Conservation (phyloP, 2,329 filamentous ascomycete species). For the Penicillium sumatraense region DNA sequence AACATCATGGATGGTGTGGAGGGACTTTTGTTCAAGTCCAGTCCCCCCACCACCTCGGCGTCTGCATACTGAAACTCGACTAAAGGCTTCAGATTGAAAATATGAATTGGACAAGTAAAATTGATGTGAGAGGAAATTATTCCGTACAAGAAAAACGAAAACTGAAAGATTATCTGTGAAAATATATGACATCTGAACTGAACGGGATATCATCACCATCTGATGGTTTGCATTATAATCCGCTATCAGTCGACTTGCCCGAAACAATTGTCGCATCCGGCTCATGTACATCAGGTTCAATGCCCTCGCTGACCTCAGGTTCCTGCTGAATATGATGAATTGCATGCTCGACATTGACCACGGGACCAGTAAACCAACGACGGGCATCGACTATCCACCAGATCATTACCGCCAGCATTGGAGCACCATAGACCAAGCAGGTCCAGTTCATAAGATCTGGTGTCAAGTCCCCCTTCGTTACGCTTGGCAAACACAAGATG, state of each 20-base stretch:
- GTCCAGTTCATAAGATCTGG: constrained; percentile 70
- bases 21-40: not conserved
- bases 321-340: constrained; percentile 33
- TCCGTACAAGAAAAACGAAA: not conserved
- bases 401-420: constrained; percentile 62
- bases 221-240: not conserved
- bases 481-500: constrained; percentile 67
- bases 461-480: constrained; percentile 59
- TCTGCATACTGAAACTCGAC: too few species aligned
- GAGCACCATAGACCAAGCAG: constrained; percentile 66
- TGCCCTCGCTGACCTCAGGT: constrained; percentile 28
- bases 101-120: not conserved
- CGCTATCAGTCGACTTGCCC: constrained; percentile 15
- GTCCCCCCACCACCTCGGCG: too few species aligned
- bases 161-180: not conserved
- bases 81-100: too few species aligned
- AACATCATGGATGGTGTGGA: not conserved
- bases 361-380: constrained; percentile 73
- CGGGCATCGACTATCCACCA: constrained; percentile 69
- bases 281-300: constrained; percentile 16
- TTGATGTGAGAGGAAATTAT: not conserved
- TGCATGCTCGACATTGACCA: constrained; percentile 66
- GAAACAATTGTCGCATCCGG: constrained; percentile 4
- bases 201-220: not conserved
- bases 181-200: not conserved